These are phyloP conservation scores for Fonsecaea pedrosoi DNA, from an alignment of 2,329 filamentous ascomycete species.

Conservation along the genomic window DNA sequence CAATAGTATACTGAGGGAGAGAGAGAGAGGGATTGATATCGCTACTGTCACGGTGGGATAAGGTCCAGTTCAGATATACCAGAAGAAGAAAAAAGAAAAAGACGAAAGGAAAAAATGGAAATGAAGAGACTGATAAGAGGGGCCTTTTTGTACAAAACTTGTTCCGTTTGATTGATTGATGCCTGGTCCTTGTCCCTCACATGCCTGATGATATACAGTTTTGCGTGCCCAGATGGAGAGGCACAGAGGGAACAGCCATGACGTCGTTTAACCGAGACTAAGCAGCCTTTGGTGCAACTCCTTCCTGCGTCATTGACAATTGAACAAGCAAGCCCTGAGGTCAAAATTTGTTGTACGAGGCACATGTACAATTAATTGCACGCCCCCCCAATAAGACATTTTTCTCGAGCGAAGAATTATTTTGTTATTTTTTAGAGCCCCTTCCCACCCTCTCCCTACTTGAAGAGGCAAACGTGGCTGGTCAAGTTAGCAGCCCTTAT, in stretches of 20 bases:
- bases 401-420: conserved; percentile 33
- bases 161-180: conserved; percentile 17
- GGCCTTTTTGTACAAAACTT: background rate
- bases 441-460: background rate
- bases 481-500: conserved; percentile 40
- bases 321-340: conserved; percentile 13
- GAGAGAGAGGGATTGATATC: too few species aligned
- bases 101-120: background rate
- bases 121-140: background rate
- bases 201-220: conserved; percentile 3
- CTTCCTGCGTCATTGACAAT: background rate
- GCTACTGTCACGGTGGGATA: background rate
- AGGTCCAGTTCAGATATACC: background rate
- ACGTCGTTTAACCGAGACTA: conserved; percentile 12
- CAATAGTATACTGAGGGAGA: too few species aligned
- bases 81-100: background rate
- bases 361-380: background rate
- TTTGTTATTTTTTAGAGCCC: conserved; percentile 28
- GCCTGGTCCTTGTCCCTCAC: conserved; percentile 6
- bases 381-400: background rate
- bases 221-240: background rate
- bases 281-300: background rate
- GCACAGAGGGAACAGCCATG: conserved; percentile 7
- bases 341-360: background rate
- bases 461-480: conserved; percentile 25